Base-by-base conservation (phyloP, 108 stramenopile species). In the Cylindrotheca closterium region DNA sequence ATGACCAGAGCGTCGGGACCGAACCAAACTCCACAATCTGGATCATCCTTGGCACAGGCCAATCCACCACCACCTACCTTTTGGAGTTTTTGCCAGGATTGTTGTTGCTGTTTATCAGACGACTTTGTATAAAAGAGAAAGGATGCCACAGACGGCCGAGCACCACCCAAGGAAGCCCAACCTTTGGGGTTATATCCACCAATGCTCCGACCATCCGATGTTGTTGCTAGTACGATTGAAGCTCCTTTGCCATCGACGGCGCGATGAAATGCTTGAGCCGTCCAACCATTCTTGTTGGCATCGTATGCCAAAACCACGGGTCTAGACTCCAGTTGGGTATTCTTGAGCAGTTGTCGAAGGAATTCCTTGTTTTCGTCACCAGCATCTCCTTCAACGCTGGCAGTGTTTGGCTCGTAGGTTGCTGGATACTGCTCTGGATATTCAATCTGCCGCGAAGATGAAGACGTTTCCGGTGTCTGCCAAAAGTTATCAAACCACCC, bases 131-230 rank as follows among this genome's bases (percentile, higher is more conserved):
- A 84, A 60, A 85, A 88, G 15, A 85, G 33, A 65, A 88, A 88
- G 27, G 81, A 68, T 1, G 87, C 81, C 18, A 85, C 71, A 31
- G 71, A 73, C 0, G 81, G 78, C 42, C 87, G 45, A 3, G 73
- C 70, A 19, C 84, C 82, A 25, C 87, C 87, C 46, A 79, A 59
- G 19, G 75, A 74, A 8, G 84, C 77, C 77, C 82, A 83, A 21
- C 87, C 87, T 10, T 78, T 77, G 17, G 87, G 87, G 70, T 88
- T 88, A 74, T 88, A 85, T 29, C 87, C 87, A 18, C 87, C 87
- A 22, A 73, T 68, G 55, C 75, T 60, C 28, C 50, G 45, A 12
- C 48, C 64, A 5, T 64, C 72, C 12, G 48, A 17, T 0, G 70
- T 63, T n/a, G 63, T 76, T 0, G 72, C 82, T 23, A 88, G 30